Conservation (phyloP, 192 early-diverging fungal species). For the Linnemannia elongata region DNA sequence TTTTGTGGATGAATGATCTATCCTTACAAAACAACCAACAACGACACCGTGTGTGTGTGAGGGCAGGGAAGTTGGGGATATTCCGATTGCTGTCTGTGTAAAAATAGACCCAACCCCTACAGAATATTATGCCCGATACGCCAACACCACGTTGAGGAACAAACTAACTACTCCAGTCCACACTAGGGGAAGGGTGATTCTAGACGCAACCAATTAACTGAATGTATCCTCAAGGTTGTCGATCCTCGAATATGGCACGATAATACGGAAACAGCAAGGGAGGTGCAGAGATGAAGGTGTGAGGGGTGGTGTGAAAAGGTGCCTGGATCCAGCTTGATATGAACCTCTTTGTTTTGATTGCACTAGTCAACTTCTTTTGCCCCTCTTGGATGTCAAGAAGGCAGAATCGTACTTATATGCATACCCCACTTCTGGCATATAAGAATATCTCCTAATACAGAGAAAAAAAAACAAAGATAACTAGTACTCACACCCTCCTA, state of each 20-base stretch:
- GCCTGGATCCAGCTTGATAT: background rate
- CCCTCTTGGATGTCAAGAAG: background rate
- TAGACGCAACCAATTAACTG: background rate
- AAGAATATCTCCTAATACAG: background rate
- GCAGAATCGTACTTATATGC: background rate
- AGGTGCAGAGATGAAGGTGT: background rate
- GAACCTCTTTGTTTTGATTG: background rate
- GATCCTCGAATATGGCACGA: background rate
- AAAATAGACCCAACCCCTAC: background rate
- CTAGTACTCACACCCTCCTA: background rate
- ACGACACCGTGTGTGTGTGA: background rate
- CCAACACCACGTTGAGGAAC: background rate
- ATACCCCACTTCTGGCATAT: background rate
- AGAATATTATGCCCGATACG: background rate
- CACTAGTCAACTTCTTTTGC: background rate
- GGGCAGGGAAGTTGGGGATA: background rate
- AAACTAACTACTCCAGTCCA: background rate
- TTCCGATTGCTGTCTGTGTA: background rate
- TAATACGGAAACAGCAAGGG: background rate
- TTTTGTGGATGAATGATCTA: background rate
- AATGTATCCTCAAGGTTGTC: background rate
- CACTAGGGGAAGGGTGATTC: background rate
- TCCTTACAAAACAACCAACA: background rate
- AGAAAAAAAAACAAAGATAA: background rate
- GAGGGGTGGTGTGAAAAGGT: background rate